Evolutionary conservation across 1,284 basidiomycete species (phyloP), one percentile per base, ranked within the genome.

Genomic region (Cronartium quercuum): DNA sequence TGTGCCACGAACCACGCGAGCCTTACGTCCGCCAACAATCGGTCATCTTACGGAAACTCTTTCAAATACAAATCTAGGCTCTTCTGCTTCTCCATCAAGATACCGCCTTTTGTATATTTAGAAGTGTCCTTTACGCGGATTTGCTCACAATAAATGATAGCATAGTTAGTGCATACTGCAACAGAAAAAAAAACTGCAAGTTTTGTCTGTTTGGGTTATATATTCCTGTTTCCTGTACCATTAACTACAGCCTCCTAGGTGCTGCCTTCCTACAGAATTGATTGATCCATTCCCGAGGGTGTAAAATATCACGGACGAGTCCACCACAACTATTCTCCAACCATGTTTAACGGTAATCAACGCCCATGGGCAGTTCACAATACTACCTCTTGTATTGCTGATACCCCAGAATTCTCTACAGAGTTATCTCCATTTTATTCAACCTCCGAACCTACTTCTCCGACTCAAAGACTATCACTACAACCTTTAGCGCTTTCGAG

Each of bases 1-100:
- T 55, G n/a, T 55, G 51, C n/a, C n/a, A n/a, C n/a, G n/a, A n/a
- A n/a, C n/a, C 51, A 55, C 51, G 51, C 51, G 51, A 55, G 51
- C 51, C 29, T 55, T 21, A 18, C 51, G n/a, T 24, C 51, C n/a
- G n/a, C 29, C n/a, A 55, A 55, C 51, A 55, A 21, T 24, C n/a
- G 7, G n/a, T 55, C 51, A 24, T 55, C 29, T 24, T 55, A 55
- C n/a, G n/a, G 51, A 24, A 55, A 55, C 51, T 55, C 51, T 55
- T 55, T 24, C n/a, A 21, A 55, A 55, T 55, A 55, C 29, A 18
- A 55, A 55, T 55, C 18, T 55, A 55, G 29, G 29, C 29, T 55
- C 51, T 55, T 55, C 51, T 55, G 51, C 51, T 55, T 6, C 29
- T 24, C 29, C 29, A 24, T 55, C 18, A 24, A 5, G 51, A 55